Conservation (phyloP, 306 rosid species). For the Cucurbita moschata region DNA sequence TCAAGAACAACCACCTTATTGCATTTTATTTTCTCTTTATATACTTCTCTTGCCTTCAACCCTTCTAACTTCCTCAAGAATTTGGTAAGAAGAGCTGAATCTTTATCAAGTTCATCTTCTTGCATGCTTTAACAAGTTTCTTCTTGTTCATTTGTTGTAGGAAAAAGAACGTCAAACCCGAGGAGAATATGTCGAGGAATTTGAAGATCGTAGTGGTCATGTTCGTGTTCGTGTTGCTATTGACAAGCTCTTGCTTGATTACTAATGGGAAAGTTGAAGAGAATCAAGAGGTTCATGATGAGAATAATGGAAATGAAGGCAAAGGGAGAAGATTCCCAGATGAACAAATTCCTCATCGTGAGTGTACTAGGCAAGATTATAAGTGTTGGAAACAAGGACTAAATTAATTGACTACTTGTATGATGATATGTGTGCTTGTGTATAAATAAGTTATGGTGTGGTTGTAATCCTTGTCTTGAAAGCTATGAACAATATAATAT, state of each 20-base stretch:
- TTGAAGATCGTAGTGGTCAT: neutral
- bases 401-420: neutral
- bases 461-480: neutral
- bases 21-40: neutral
- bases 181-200: neutral
- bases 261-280: neutral
- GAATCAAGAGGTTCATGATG: neutral
- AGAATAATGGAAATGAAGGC: neutral
- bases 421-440: neutral
- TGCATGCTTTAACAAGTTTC: neutral
- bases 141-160: neutral
- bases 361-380: neutral
- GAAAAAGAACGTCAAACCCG: neutral
- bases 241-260: neutral
- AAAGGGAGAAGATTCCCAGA: neutral
- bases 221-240: neutral
- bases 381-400: neutral
- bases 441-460: neutral
- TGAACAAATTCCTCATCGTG: neutral
- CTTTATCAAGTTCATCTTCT: neutral
- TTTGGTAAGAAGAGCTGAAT: neutral
- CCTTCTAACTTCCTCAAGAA: neutral
- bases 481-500: neutral
- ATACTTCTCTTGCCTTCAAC: neutral
- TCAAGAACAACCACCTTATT: neutral